A percentile compares a stretch with the other conserved stretches of the same genome.
phyloP scores from a whole-genome alignment of 345 rosid genomes.

The Dimocarpus longan region DNA sequence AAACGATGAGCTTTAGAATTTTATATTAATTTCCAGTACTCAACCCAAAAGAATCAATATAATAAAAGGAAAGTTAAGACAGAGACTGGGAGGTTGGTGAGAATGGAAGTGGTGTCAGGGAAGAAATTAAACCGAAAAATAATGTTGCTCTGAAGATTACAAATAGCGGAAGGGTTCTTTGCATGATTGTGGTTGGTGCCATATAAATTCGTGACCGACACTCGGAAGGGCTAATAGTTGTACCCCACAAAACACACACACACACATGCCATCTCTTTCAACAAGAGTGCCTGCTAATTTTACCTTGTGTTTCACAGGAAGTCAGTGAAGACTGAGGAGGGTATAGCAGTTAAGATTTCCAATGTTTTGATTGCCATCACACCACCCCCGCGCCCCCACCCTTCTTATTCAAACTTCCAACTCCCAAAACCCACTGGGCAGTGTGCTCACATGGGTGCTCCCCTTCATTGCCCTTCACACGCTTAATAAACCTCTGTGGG shows the following conservation, averaged over 20 bases:
- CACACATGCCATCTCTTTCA: slow-evolving; percentile 38
- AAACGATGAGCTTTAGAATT: not conserved
- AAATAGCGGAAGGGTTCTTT: not conserved
- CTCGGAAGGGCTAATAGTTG: not conserved
- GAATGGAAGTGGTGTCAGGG: slow-evolving; percentile 14
- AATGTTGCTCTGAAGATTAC: slow-evolving; percentile 14
- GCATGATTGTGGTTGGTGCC: slow-evolving; percentile 27
- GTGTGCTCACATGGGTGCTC: slow-evolving; percentile 38
- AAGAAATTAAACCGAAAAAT: slow-evolving; percentile 10
- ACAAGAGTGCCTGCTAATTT: slow-evolving; percentile 26
- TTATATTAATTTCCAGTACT: not conserved
- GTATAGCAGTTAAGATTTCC: slow-evolving; percentile 36
- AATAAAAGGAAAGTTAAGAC: not conserved
- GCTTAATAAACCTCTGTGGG: not conserved
- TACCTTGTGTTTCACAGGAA: slow-evolving; percentile 31
- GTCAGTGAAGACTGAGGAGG: slow-evolving; percentile 6
- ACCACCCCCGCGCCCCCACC: not conserved
- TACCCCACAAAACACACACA: slow-evolving; percentile 18
- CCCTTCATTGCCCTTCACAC: not conserved
- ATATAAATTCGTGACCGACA: slow-evolving; percentile 24
- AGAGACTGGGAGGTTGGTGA: slow-evolving; percentile 2
- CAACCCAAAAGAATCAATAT: not conserved
- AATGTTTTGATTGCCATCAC: slow-evolving; percentile 41
- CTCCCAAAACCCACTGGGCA: slow-evolving; percentile 32
- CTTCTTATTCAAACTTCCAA: slow-evolving; percentile 8